phyloP scores from a whole-genome alignment of 106 monocot species.

The Apostasia ramifera region DNA sequence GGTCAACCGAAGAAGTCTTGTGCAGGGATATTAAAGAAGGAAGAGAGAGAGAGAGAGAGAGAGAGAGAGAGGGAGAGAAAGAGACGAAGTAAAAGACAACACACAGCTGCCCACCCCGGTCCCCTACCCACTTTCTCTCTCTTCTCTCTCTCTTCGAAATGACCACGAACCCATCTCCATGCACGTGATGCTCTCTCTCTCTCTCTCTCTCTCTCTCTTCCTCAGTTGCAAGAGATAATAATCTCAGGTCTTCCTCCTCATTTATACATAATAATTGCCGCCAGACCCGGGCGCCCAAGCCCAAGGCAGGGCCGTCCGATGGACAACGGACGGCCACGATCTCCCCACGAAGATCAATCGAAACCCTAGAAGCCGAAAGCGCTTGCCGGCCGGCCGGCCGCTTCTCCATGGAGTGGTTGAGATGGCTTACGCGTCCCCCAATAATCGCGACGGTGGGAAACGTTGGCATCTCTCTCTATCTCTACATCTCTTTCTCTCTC shows the following conservation, averaged over 20 bases:
- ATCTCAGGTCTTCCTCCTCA: neutral
- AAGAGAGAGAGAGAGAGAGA: neutral
- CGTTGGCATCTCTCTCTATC: too few relatives aligned
- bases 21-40: constrained; percentile 1
- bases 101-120: neutral
- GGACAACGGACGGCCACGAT: neutral
- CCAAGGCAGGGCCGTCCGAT: neutral
- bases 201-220: neutral
- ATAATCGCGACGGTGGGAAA: too few relatives aligned
- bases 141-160: neutral
- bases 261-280: neutral
- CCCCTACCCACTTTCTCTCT: neutral
- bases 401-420: neutral
- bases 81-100: neutral
- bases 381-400: neutral
- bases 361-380: neutral
- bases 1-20: neutral
- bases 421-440: neutral
- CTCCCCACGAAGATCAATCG: neutral
- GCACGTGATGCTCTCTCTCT: neutral
- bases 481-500: too few relatives aligned
- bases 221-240: neutral
- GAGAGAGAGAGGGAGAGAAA: neutral
- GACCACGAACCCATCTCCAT: neutral
- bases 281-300: neutral